These are phyloP conservation scores for Volvox reticuliferus DNA, from an alignment of 139 green algal species.

Conservation along the genomic window DNA sequence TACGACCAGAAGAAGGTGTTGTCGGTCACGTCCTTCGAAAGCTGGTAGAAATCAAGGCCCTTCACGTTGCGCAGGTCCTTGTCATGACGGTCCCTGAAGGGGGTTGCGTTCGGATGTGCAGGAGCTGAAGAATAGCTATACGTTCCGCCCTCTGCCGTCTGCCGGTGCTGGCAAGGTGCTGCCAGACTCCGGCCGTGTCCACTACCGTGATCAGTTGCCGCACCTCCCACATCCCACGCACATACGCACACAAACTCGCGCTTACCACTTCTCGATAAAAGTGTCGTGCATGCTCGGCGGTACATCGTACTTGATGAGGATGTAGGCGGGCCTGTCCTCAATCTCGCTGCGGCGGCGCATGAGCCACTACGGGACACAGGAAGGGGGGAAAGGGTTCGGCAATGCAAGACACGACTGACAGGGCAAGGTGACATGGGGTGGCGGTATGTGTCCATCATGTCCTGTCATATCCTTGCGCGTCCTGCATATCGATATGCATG, in stretches of 20 bases:
- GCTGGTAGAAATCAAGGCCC: conserved; percentile 22
- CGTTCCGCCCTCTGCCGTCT: background rate
- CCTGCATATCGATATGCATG: too few relatives aligned
- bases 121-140: background rate
- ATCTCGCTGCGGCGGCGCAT: background rate
- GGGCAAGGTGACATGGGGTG: background rate
- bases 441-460: too few relatives aligned
- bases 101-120: background rate
- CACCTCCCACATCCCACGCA: background rate
- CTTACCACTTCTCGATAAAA: conserved; percentile 16
- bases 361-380: background rate
- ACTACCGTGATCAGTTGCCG: background rate
- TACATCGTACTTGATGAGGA: conserved; percentile 22
- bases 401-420: too few relatives aligned
- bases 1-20: conserved; percentile 35
- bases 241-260: background rate
- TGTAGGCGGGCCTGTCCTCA: background rate
- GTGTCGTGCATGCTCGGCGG: conserved; percentile 8
- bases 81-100: background rate
- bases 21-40: conserved; percentile 14
- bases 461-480: too few relatives aligned
- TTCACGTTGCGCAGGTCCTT: background rate
- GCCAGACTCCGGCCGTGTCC: background rate
- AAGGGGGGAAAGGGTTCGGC: background rate
- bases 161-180: background rate